Base-by-base conservation (phyloP, 768 basidiomycete species). In the Inosperma sp. region DNA sequence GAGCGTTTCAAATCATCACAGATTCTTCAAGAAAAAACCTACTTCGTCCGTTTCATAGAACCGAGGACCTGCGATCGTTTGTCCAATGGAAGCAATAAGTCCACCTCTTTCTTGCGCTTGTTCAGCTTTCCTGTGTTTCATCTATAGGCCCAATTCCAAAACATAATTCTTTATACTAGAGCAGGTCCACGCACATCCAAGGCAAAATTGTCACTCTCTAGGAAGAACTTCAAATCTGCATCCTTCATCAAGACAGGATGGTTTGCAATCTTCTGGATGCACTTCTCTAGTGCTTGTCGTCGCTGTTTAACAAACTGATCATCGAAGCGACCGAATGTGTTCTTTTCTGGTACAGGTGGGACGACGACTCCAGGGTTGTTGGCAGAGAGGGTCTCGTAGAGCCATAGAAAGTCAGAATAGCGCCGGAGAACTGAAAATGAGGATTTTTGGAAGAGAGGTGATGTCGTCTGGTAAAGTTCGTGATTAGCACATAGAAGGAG, bases 361-460 rank as follows among this genome's bases (percentile, higher is more conserved):
- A 99, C 93, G 31, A 98, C 87, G 2, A 98, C 93, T 7, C 96
- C 96, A 3, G 95, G 94, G 62, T 98, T 98, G 68, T 97, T 97
- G 58, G 70, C 65, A 0, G 84, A 85, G 2, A 99, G 78, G 0
- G 86, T 83, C 61, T 93, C 92, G 66, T 90, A 96, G 1, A 99
- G 69, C 96, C 96, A 98, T 16, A 97, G 78, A 61, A 98, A 99
- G 68, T 99, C 95, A 5, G 91, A 93, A 68, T 96, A 99, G 26
- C 96, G 84, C n/a, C 96, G 81, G 1, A 99, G 82, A 45, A 97
- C 96, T 2, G 93, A 94, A 66, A 96, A 95, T 1, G 82, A 72
- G 1, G 84, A 80, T 72, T 89, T 91, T 56, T 83, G 80, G 70
- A 80, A 98, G 21, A 85, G 69, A 0, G 89, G 84, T 3, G 92